Base-by-base conservation (phyloP, 2,329 filamentous ascomycete genomes). In the Trichoderma sp. region DNA sequence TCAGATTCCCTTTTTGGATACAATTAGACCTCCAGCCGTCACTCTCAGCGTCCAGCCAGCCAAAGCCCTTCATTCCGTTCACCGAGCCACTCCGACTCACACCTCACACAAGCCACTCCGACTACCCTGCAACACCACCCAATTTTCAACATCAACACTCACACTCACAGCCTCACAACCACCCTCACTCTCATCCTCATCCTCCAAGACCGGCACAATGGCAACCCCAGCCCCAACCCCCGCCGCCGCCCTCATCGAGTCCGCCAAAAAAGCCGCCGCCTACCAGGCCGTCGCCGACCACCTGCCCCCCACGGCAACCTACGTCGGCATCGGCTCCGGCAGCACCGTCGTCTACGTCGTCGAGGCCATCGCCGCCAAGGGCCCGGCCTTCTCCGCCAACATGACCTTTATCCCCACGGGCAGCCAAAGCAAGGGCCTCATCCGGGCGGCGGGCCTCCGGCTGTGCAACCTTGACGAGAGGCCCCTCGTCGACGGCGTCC, bases 361-460 rank as follows among this genome's bases (percentile, higher is more conserved):
- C 66, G 90, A 93, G 70, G 90, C 91, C 64, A 94, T 96, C 77
- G 83, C 83, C 44, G 83, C 82, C 62, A 84, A 88, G 61, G 84
- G 85, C 5, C 74, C 78, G 9, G 75, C 77, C 2, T 81, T 85
- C 64, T 86, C 85, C 56, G 77, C 80, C 41, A 74, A 79, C 69
- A 96, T 97, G 82, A 88, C 86, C 73, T 99, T 97, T 78, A 85
- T 97, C 34, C 94, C 95, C 7, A 99, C 95, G 0, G 95, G 95
- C 26, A 94, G 89, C 80, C 93, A 97, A 75, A 95, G 90, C 50
- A 92, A 92, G 70, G 90, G 93, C 72, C 86, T 97, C 61, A 96
- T 99, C 73, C 85, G 92, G 67, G 81, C 84, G 56, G 91, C 92
- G 21, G 91, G 92, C 2, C 81, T 98, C 63, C 86, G 85, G 26